Percentiles rank a stretch among this genome's conserved stretches.
Evolutionary conservation across 2,329 filamentous ascomycete species (phyloP).

Genomic region (Didymella glomerata): DNA sequence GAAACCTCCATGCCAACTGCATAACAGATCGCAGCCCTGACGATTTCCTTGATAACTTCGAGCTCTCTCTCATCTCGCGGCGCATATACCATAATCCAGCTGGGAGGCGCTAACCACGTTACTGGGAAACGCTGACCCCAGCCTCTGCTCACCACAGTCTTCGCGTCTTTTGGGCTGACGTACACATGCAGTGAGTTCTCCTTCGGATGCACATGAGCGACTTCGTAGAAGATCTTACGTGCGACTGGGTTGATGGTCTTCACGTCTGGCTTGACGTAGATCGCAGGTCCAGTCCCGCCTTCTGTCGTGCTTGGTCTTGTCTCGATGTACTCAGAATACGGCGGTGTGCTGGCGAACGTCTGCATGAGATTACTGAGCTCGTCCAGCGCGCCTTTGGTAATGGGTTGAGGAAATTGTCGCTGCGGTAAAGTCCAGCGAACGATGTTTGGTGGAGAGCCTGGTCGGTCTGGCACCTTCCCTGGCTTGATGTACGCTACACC

Average conservation of each 20-base stretch:
- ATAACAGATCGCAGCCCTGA: slow-evolving; percentile 77
- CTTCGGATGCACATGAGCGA: slow-evolving; percentile 73
- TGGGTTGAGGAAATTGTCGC: slow-evolving; percentile 35
- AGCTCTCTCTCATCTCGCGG: slow-evolving; percentile 75
- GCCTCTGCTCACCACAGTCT: slow-evolving; percentile 72
- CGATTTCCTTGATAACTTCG: slow-evolving; percentile 71
- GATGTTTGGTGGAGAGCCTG: slow-evolving; percentile 30
- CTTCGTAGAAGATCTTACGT: slow-evolving; percentile 45
- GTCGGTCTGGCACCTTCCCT: slow-evolving; percentile 30
- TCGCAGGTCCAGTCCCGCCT: slow-evolving; percentile 44
- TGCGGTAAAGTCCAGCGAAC: slow-evolving; percentile 46
- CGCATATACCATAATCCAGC: slow-evolving; percentile 75
- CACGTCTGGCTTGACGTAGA: slow-evolving; percentile 40
- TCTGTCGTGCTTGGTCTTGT: slow-evolving; percentile 40
- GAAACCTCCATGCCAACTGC: slow-evolving; percentile 48
- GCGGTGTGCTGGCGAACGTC: slow-evolving; percentile 27
- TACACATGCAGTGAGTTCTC: slow-evolving; percentile 82
- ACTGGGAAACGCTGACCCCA: slow-evolving; percentile 74
- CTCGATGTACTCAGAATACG: slow-evolving; percentile 34
- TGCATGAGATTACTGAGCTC: slow-evolving; percentile 36
- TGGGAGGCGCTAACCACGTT: slow-evolving; percentile 40
- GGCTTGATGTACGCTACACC: slow-evolving; percentile 38
- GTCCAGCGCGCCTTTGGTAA: slow-evolving; percentile 31
- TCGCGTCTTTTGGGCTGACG: slow-evolving; percentile 78
- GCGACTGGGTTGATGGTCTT: slow-evolving; percentile 39